Evolutionary conservation across 225 moss, liverwort and hornwort species (phyloP).

Genomic region (Pseudisothecium myosuroides): DNA sequence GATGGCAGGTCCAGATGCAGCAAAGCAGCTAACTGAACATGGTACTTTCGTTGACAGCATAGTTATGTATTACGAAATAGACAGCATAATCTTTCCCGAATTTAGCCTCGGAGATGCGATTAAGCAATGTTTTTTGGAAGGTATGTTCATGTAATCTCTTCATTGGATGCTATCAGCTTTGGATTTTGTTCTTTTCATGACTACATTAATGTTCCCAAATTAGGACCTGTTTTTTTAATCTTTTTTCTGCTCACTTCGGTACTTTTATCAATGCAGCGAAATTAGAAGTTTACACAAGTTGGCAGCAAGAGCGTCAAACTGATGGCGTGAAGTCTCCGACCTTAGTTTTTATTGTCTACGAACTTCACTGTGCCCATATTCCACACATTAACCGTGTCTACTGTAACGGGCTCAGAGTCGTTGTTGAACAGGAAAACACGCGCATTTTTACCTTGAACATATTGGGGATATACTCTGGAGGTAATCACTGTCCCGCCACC

Average conservation of each 20-base stretch:
- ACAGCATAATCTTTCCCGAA: background rate
- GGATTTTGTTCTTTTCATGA: no score
- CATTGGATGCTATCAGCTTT: no score
- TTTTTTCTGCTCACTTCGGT: background rate
- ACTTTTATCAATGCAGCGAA: background rate
- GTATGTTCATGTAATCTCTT: background rate
- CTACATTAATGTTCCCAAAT: background rate
- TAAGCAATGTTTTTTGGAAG: background rate
- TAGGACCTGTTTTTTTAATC: background rate
- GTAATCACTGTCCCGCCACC: constrained; percentile 34
- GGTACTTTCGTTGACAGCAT: constrained; percentile 42
- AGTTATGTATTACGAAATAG: background rate
- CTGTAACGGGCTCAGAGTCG: constrained; percentile 18
- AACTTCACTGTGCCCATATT: constrained; percentile 10
- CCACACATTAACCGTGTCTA: constrained; percentile 29
- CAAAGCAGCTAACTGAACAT: constrained; percentile 50
- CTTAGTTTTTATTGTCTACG: background rate
- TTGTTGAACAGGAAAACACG: constrained; percentile 51
- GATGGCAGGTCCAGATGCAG: constrained; percentile 64
- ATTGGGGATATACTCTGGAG: constrained; percentile 51
- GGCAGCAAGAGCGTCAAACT: background rate
- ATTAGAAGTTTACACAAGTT: background rate
- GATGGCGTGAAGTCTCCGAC: background rate
- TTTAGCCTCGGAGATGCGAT: background rate
- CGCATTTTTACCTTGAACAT: constrained; percentile 26